These are phyloP conservation scores for Ceratocystis albifundus DNA, from an alignment of 2,329 filamentous ascomycete species.

Conservation along the genomic window DNA sequence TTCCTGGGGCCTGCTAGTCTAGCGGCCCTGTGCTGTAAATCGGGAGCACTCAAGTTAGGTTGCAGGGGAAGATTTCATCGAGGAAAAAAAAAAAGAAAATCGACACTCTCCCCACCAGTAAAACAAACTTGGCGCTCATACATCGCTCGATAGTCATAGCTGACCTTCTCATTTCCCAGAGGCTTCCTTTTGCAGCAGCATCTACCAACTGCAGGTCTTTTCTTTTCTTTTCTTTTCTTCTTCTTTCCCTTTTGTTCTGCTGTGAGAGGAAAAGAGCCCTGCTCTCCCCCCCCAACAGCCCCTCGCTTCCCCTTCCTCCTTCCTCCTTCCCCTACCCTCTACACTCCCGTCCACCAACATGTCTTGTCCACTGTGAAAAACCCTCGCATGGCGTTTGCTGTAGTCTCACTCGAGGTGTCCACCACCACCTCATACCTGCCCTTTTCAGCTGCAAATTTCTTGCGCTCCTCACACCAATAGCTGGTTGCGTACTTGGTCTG, in stretches of 20 bases:
- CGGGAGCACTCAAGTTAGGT: neutral
- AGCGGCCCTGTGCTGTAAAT: slow-evolving; percentile 3
- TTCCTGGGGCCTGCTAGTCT: neutral
- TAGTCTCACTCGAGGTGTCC: slow-evolving; percentile 43
- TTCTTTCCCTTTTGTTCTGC: neutral
- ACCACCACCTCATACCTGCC: slow-evolving; percentile 55
- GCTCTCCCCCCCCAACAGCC: neutral
- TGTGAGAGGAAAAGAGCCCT: neutral
- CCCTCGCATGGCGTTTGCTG: slow-evolving; percentile 38
- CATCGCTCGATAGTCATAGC: too few relatives aligned
- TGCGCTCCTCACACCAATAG: slow-evolving; percentile 58
- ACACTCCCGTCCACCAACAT: slow-evolving; percentile 57
- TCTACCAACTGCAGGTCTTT: neutral
- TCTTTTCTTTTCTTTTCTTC: neutral
- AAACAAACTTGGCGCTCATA: too few relatives aligned
- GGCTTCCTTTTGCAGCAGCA: neutral
- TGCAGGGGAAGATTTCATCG: too few relatives aligned
- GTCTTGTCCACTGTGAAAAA: slow-evolving; percentile 49
- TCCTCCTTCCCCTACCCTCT: slow-evolving; percentile 17
- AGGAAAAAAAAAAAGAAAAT: too few relatives aligned
- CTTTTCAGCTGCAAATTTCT: slow-evolving; percentile 54
- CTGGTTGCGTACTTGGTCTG: slow-evolving; percentile 53
- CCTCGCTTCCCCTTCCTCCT: too few relatives aligned
- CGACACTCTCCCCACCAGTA: too few relatives aligned
- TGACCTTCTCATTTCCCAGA: too few relatives aligned